Evolutionary conservation across 345 rosid genomes (phyloP), one percentile per base, ranked within the genome.

Genomic region (Combretum micranthum): DNA sequence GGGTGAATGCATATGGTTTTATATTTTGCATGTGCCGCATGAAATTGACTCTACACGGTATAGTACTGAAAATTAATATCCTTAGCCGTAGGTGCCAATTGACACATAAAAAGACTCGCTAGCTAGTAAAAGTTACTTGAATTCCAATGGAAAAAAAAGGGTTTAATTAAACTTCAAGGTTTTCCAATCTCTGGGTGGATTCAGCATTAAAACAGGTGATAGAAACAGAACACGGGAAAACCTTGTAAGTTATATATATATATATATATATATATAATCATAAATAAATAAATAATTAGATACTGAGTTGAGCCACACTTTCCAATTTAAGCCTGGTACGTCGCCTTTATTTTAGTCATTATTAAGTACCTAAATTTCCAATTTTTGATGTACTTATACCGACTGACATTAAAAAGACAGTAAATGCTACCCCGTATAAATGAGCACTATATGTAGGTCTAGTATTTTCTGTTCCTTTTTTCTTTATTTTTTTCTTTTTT

Each of bases 301-400:
- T 21, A 23, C 17, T 17, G 54, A 50, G 62, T 64, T 56, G 44
- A 50, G 72, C 42, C 62, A 45, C 64, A 20, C 20, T 75, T 72
- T 49, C 73, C 67, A 50, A 70, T 45, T 71, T 43, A 53, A 66
- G 66, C 12, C 39, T 64, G 37, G 67, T 74, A 75, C 73, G 83
- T 67, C 64, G 66, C 57, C 65, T 42, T 56, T 56, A 56, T 42
- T 43, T 56, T 17, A 32, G 43, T 17, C 39, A 32, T 32, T 32
- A 32, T 5, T 32, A 32, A 32, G 39, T 32, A 32, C 6, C 39
- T 32, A 32, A 32, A 7, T 32, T 32, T 32, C 39, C 56, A 44
- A 60, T 64, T 64, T 22, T 46, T 61, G 37, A 19, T 46, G 12
- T 26, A 43, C 39, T 32, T 32, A 7, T 0, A 7, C 39, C 32